Percentiles rank a stretch among this genome's conserved stretches.
These are phyloP conservation scores for Ophiostoma quercus DNA, from an alignment of 2,329 filamentous ascomycete species.

Conservation along the genomic window DNA sequence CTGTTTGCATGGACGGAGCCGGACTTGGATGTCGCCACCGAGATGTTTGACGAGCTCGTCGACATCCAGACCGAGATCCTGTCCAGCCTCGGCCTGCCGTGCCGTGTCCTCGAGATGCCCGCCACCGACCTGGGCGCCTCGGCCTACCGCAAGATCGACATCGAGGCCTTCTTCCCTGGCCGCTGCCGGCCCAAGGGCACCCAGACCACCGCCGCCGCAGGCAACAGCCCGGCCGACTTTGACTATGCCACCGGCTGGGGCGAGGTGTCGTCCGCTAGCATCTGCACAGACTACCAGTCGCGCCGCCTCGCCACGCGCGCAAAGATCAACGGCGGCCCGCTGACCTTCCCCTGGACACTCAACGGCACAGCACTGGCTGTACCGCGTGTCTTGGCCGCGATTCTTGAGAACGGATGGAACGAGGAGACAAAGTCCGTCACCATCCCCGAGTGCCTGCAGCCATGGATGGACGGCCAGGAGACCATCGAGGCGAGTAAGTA, in stretches of 20 bases:
- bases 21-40: conserved; percentile 43
- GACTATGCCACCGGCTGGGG: conserved; percentile 71
- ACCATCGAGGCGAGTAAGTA: conserved; percentile 49
- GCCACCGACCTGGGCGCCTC: conserved; percentile 81
- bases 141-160: conserved; percentile 81
- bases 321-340: conserved; percentile 49
- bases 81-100: conserved; percentile 68
- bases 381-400: conserved; percentile 78
- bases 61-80: conserved; percentile 82
- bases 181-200: conserved; percentile 42
- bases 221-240: conserved; percentile 30
- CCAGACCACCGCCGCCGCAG: not conserved
- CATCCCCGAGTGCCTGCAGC: conserved; percentile 72
- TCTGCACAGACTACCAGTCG: conserved; percentile 93
- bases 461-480: conserved; percentile 76
- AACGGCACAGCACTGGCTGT: conserved; percentile 94
- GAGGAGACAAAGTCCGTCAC: conserved; percentile 60
- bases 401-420: conserved; percentile 89
- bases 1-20: conserved; percentile 87
- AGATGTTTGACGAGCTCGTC: conserved; percentile 78
- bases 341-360: conserved; percentile 78
- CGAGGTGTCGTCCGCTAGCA: conserved; percentile 83
- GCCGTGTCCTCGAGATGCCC: conserved; percentile 90
- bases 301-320: conserved; percentile 73
- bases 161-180: conserved; percentile 90